A percentile compares a stretch with the other conserved stretches of the same genome.
Evolutionary conservation across 2,329 filamentous ascomycete genomes (phyloP).

Genomic region (Hypomyces perniciosus): DNA sequence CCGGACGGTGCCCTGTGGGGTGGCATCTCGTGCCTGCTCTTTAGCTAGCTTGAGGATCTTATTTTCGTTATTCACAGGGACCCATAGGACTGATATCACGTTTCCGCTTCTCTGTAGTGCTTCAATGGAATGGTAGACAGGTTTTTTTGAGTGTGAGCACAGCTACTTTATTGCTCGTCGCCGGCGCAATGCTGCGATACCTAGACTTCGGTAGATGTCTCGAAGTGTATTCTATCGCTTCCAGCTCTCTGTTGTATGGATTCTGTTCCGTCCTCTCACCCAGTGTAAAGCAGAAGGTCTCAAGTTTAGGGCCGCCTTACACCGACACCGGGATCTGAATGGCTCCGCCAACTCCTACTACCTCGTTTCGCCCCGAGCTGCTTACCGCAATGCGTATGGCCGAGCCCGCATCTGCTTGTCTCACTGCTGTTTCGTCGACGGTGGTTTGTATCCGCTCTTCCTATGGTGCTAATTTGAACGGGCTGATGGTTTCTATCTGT

Average conservation of each 20-base stretch:
- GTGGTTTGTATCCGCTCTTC: slow-evolving; percentile 9
- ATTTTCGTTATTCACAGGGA: no score
- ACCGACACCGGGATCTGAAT: background rate
- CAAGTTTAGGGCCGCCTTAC: background rate
- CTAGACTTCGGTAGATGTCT: background rate
- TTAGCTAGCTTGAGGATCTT: background rate
- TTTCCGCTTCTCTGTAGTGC: no score
- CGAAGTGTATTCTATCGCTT: background rate
- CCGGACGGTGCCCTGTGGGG: background rate
- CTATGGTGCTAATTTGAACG: slow-evolving; percentile 12
- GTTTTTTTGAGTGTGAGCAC: background rate
- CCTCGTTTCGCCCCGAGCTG: background rate
- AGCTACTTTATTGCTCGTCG: background rate
- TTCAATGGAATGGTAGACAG: background rate
- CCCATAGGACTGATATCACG: no score
- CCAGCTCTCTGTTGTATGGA: background rate
- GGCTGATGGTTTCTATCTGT: slow-evolving; percentile 10
- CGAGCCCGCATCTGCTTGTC: slow-evolving; percentile 2
- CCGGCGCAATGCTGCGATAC: background rate
- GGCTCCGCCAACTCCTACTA: background rate
- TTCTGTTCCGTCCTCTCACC: background rate
- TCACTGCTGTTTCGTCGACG: slow-evolving; percentile 3
- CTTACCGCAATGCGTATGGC: background rate
- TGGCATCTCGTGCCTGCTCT: background rate
- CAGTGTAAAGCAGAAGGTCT: background rate